phyloP scores from a whole-genome alignment of 352 stramenopile species.

The Thalassiosira exigua region DNA sequence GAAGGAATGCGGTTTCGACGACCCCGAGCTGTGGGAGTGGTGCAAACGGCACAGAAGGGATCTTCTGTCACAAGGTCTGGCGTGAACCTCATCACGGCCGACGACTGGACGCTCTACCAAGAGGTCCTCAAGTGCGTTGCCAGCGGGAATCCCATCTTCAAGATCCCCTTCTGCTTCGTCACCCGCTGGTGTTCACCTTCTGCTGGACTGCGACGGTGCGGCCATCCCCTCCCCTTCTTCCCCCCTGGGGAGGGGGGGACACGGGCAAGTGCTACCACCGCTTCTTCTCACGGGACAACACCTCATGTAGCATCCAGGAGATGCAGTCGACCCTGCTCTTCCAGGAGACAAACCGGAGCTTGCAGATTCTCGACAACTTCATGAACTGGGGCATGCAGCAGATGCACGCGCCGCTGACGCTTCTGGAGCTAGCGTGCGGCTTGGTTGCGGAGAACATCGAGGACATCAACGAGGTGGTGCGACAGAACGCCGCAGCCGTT shows the following conservation, averaged over 20 bases:
- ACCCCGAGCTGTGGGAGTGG: too few relatives aligned
- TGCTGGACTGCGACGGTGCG: slow-evolving; percentile 69
- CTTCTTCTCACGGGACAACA: slow-evolving; percentile 72
- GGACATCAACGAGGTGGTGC: slow-evolving; percentile 54
- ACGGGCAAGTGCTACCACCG: slow-evolving; percentile 45
- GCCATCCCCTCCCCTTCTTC: too few relatives aligned
- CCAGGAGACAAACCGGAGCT: slow-evolving; percentile 60
- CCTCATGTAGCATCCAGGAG: slow-evolving; percentile 57
- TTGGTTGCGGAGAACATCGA: slow-evolving; percentile 59
- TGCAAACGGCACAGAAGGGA: too few relatives aligned
- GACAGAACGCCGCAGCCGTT: slow-evolving; percentile 12
- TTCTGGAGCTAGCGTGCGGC: slow-evolving; percentile 55
- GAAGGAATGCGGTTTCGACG: too few relatives aligned
- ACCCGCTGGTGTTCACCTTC: slow-evolving; percentile 59
- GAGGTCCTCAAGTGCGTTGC: slow-evolving; percentile 63
- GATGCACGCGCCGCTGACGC: slow-evolving; percentile 51
- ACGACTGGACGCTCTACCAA: slow-evolving; percentile 61
- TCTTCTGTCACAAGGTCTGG: neutral
- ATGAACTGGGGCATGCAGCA: slow-evolving; percentile 63
- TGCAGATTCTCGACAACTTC: slow-evolving; percentile 66
- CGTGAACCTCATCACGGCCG: slow-evolving; percentile 36
- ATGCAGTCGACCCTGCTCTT: slow-evolving; percentile 59
- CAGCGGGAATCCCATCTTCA: slow-evolving; percentile 54
- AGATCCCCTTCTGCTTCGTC: slow-evolving; percentile 61
- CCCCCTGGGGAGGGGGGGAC: too few relatives aligned